Conservation (phyloP, 345 rosid genomes). For the Populus nigra region DNA sequence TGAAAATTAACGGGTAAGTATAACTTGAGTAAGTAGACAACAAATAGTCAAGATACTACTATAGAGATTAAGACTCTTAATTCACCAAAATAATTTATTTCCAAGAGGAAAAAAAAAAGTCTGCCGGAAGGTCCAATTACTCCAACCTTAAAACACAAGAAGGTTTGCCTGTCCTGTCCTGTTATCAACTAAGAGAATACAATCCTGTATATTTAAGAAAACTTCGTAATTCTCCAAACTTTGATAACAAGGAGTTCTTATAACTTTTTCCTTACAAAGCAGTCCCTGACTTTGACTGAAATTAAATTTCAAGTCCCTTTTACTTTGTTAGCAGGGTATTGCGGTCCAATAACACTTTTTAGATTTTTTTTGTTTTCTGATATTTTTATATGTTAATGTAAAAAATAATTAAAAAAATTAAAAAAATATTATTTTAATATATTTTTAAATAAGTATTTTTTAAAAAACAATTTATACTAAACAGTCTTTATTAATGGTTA, state of each 20-base stretch:
- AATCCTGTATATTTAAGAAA: not conserved
- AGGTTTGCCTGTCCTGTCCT: not conserved
- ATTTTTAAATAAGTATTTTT: no score
- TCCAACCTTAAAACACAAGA: no score
- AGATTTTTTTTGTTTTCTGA: not conserved
- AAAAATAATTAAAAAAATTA: no score
- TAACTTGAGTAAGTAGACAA: not conserved
- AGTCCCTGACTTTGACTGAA: not conserved
- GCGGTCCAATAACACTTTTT: no score
- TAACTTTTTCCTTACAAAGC: constrained; percentile 6
- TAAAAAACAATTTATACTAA: no score
- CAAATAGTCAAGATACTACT: no score
- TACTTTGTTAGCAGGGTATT: not conserved
- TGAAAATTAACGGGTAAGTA: not conserved
- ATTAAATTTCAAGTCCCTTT: not conserved
- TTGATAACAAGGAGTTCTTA: constrained; percentile 27
- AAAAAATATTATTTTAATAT: no score
- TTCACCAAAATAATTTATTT: no score
- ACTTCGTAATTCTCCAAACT: constrained; percentile 23
- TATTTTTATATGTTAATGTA: not conserved
- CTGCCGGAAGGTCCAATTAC: not conserved
- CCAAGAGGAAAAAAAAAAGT: no score
- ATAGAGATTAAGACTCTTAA: no score
- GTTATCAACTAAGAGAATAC: not conserved
- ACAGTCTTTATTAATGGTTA: not conserved